These are phyloP conservation scores for Hordeum marinum DNA, from an alignment of 176 grass and related monocot genomes.

Conservation along the genomic window DNA sequence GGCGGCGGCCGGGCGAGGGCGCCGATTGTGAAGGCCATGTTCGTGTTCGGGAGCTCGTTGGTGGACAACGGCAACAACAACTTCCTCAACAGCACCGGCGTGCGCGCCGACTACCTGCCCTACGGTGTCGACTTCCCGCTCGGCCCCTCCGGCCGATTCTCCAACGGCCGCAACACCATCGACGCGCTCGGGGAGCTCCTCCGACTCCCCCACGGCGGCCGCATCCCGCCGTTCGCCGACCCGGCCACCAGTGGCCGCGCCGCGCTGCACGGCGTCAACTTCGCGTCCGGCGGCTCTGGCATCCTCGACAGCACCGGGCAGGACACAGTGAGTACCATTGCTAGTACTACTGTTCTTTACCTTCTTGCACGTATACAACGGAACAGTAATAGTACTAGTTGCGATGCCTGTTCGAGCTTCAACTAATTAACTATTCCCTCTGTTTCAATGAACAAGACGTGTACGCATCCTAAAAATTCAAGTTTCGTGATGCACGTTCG, in stretches of 20 bases:
- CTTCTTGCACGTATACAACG: background rate
- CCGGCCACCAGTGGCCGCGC: constrained; percentile 37
- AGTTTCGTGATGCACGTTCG: too few species aligned
- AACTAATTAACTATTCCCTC: too few species aligned
- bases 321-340: background rate
- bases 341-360: background rate
- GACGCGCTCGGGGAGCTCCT: constrained; percentile 66
- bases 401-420: background rate
- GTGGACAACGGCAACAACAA: constrained; percentile 86
- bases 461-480: too few species aligned
- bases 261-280: constrained; percentile 48
- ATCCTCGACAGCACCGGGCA: constrained; percentile 59
- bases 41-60: constrained; percentile 78
- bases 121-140: constrained; percentile 77
- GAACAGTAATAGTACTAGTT: background rate
- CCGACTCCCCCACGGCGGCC: constrained; percentile 21
- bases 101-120: constrained; percentile 62
- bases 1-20: too few species aligned
- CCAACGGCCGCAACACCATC: constrained; percentile 62
- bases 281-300: constrained; percentile 71
- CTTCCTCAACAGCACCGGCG: constrained; percentile 43
- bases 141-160: constrained; percentile 60
- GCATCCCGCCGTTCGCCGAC: constrained; percentile 53
- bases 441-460: too few species aligned
- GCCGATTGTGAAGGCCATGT: constrained; percentile 28